Evolutionary conservation across 192 early-diverging fungal species (phyloP).

Genomic region (Mortierella alpina): DNA sequence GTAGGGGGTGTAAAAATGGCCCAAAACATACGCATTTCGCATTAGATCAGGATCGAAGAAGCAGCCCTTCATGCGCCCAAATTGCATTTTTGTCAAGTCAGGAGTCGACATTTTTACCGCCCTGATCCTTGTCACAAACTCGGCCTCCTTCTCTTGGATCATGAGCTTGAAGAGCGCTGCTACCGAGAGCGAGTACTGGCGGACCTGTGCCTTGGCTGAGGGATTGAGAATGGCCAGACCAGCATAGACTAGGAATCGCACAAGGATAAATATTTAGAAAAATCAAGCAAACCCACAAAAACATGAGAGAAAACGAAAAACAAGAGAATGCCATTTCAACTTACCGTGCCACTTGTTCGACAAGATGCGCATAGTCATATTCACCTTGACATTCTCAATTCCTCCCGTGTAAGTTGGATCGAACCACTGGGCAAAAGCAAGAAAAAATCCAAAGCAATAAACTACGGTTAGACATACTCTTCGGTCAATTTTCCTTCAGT

Average conservation of each 20-base stretch:
- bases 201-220: conserved; percentile 83
- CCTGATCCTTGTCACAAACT: conserved; percentile 80
- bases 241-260: conserved; percentile 38
- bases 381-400: conserved; percentile 97
- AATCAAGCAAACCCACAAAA: neutral
- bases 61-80: neutral
- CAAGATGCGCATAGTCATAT: conserved; percentile 93
- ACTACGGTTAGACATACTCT: neutral
- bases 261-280: neutral
- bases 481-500: neutral
- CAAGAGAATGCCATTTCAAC: neutral
- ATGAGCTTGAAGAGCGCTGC: conserved; percentile 94
- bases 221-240: conserved; percentile 95
- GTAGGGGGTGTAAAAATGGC: too few relatives aligned
- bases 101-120: conserved; percentile 51
- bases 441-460: neutral
- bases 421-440: conserved; percentile 72
- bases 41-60: too few relatives aligned
- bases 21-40: neutral
- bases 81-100: too few relatives aligned
- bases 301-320: neutral
- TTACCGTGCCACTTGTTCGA: conserved; percentile 96
- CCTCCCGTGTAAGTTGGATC: conserved; percentile 89
- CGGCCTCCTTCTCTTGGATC: conserved; percentile 85
- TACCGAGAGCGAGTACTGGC: conserved; percentile 90